Evolutionary conservation across 164 flowering plant species (phyloP).

Genomic region (Vitis cinerea): DNA sequence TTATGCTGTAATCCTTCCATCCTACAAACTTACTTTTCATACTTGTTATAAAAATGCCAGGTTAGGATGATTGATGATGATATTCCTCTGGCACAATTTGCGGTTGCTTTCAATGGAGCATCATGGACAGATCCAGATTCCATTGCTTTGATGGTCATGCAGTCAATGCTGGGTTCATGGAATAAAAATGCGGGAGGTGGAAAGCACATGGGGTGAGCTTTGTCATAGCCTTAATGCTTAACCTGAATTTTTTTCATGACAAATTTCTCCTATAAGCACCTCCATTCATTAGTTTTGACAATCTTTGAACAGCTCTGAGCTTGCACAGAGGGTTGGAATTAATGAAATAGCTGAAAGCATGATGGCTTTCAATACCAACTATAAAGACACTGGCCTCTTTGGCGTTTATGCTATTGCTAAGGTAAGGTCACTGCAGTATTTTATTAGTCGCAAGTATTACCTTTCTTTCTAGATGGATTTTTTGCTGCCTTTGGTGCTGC

Average conservation of each 20-base stretch:
- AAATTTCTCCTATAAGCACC: not conserved
- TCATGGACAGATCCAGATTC: conserved; percentile 99
- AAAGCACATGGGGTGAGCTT: conserved; percentile 86
- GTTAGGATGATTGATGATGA: conserved; percentile 90
- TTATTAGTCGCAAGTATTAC: not conserved
- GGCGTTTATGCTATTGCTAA: conserved; percentile 94
- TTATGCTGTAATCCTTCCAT: not conserved
- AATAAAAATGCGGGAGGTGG: conserved; percentile 79
- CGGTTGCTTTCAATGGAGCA: conserved; percentile 93
- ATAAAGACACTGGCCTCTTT: conserved; percentile 64
- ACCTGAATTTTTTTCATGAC: not conserved
- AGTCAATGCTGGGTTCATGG: conserved; percentile 93
- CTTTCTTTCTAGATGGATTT: too few relatives aligned
- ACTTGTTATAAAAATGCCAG: conserved; percentile 33
- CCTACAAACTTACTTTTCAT: not conserved
- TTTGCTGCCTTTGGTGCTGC: too few relatives aligned
- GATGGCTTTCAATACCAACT: conserved; percentile 60
- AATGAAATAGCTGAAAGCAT: conserved; percentile 82
- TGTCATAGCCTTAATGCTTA: not conserved
- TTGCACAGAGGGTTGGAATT: conserved; percentile 81
- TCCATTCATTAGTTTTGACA: conserved; percentile 9
- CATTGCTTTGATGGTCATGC: conserved; percentile 95
- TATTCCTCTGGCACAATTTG: conserved; percentile 89
- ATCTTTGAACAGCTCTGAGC: conserved; percentile 64
- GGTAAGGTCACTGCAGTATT: conserved; percentile 37